Base-by-base conservation (phyloP, 2,329 filamentous ascomycete genomes). In the Dothiorella sarmentorum region DNA sequence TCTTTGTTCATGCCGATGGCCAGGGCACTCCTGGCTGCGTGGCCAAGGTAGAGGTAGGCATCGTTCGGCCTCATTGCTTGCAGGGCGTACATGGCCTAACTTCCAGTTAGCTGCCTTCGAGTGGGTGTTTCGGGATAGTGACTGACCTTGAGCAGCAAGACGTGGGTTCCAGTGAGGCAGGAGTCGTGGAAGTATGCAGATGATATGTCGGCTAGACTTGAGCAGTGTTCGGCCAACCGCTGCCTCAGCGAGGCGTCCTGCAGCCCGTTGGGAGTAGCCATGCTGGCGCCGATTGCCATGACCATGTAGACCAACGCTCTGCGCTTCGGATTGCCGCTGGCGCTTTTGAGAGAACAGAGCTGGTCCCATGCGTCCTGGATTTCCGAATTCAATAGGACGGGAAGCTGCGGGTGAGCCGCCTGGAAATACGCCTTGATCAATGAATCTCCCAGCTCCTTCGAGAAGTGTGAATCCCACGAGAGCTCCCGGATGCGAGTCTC, bases 221-320 rank as follows among this genome's bases (percentile, higher is more conserved):
- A n/a, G 9, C 38, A 90, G 96, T 13, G 96, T 76, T 0, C 97
- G 63, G 74, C 99, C 92, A 61, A 85, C 78, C 73, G 92, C 95
- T 72, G 99, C 94, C 17, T 91, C 80, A 55, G 90, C 82, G 26
- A 93, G 70, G 20, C 93, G 84, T 27, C 80, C 68, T 47, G 78
- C 80, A 62, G 80, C 85, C 62, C 87, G 85, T 1, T 78, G 76
- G 6, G 76, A 76, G 0, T 81, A 81, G 20, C 82, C 74, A 24
- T 81, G 78, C 61, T 80, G 82, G 56, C 81, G 75, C 63, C 77
- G 75, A 33, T 7, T 2, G 49, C 49, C 4, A 53, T 33, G 17
- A 53, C 49, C 9, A 68, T 60, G 55, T 67, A 67, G 49, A 66
- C 66, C 61, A 63, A 67, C 2, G 61, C 69, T 24, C 73, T 76